These are phyloP conservation scores for Berkeleyomyces basicola DNA, from an alignment of 2,329 filamentous ascomycete genomes.

Conservation along the genomic window DNA sequence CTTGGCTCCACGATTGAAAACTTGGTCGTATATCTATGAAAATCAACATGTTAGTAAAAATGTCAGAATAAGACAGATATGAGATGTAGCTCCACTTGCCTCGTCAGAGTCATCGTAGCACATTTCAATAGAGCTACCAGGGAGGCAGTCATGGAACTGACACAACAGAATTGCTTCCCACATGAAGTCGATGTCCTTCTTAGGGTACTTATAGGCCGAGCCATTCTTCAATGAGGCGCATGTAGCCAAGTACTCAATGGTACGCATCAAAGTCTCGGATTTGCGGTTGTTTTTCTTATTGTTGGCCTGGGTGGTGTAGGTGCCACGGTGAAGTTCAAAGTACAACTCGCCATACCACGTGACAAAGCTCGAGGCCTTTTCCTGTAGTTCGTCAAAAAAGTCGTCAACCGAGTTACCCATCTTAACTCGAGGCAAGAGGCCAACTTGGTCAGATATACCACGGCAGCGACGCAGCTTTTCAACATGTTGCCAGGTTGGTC, in stretches of 20 bases:
- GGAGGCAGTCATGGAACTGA: constrained; percentile 95
- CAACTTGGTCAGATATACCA: constrained; percentile 75
- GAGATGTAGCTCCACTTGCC: constrained; percentile 23
- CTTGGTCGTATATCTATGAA: constrained; percentile 54
- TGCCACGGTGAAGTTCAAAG: constrained; percentile 92
- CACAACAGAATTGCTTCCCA: constrained; percentile 87
- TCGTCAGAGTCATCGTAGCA: constrained; percentile 92
- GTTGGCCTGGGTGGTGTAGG: constrained; percentile 93
- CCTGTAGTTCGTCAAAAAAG: constrained; percentile 75
- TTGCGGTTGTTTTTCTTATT: constrained; percentile 91
- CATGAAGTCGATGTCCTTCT: constrained; percentile 84
- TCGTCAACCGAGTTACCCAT: constrained; percentile 84
- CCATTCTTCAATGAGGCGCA: constrained; percentile 59
- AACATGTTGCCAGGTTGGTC: constrained; percentile 81
- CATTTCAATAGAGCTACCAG: constrained; percentile 92
- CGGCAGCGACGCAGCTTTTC: constrained; percentile 90
- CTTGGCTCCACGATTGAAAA: constrained; percentile 61
- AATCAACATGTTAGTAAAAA: constrained; percentile 16
- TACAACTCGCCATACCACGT: constrained; percentile 98
- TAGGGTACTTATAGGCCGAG: constrained; percentile 71
- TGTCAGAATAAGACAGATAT: background rate
- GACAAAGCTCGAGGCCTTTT: constrained; percentile 61
- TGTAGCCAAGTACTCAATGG: constrained; percentile 77
- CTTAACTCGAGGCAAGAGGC: constrained; percentile 69
- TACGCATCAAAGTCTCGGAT: constrained; percentile 68